Conservation (phyloP, 1,284 basidiomycete species). For the Leccinum pachyderme region DNA sequence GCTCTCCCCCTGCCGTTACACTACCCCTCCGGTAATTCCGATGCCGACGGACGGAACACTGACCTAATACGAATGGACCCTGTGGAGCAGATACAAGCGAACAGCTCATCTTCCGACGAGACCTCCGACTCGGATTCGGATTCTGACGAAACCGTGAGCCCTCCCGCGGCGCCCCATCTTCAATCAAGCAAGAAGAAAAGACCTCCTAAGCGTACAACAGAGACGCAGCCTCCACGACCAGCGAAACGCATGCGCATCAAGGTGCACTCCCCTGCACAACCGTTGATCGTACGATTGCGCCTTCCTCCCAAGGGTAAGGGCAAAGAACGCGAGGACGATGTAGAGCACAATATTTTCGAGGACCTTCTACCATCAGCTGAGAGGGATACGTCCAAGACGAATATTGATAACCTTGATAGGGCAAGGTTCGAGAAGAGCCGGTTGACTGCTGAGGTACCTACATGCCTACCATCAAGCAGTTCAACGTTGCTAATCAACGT, state of each 20-base stretch:
- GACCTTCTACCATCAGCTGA: constrained; percentile 73
- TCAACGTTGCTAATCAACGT: constrained; percentile 9
- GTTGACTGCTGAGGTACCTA: constrained; percentile 64
- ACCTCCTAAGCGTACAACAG: constrained; percentile 25
- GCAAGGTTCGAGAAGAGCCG: constrained; percentile 75
- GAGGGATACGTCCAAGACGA: constrained; percentile 76
- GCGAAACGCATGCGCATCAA: constrained; percentile 42
- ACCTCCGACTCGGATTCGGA: constrained; percentile 36
- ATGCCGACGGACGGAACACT: constrained; percentile 6
- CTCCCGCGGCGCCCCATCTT: constrained; percentile 10
- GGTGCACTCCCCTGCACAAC: constrained; percentile 36
- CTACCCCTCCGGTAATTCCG: constrained; percentile 4
- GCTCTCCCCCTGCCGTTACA: constrained; percentile 5
- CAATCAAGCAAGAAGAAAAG: constrained; percentile 32
- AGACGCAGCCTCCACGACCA: constrained; percentile 28
- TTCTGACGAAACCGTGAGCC: constrained; percentile 23
- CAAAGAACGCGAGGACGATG: constrained; percentile 58
- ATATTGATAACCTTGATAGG: constrained; percentile 67
- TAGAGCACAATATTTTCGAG: constrained; percentile 71
- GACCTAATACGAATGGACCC: constrained; percentile 3
- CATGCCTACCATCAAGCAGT: not conserved
- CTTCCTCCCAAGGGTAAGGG: constrained; percentile 59
- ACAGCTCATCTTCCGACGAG: constrained; percentile 24
- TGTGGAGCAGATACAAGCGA: constrained; percentile 23
- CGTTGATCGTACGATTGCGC: constrained; percentile 50